These are phyloP conservation scores for Dictyostelium brefeldianum DNA, from an alignment of 78 protist species.

Conservation along the genomic window DNA sequence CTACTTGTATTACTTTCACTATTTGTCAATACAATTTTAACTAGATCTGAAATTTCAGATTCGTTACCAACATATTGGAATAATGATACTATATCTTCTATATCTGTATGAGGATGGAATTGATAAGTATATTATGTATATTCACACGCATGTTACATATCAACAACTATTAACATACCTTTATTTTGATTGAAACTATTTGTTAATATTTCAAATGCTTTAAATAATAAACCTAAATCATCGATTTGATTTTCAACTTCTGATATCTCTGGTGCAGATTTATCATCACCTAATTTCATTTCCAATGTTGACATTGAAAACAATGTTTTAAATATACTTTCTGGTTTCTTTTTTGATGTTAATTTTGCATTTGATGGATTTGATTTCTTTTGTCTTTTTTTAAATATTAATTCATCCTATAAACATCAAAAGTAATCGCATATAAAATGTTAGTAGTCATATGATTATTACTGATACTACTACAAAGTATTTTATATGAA, in stretches of 20 bases:
- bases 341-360: slow-evolving; percentile 59
- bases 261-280: slow-evolving; percentile 19
- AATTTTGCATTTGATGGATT: slow-evolving; percentile 69
- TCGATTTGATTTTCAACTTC: slow-evolving; percentile 75
- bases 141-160: neutral
- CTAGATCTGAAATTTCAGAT: slow-evolving; percentile 32
- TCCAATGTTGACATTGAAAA: slow-evolving; percentile 79
- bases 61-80: slow-evolving; percentile 61
- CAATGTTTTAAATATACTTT: slow-evolving; percentile 71
- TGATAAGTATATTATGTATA: neutral
- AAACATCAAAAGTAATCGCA: too few relatives aligned
- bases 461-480: neutral
- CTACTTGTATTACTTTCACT: neutral
- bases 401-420: slow-evolving; percentile 62
- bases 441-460: neutral
- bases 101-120: neutral
- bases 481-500: too few relatives aligned
- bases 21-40: slow-evolving; percentile 19
- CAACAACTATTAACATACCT: neutral
- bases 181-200: slow-evolving; percentile 19
- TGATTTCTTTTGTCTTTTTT: slow-evolving; percentile 60
- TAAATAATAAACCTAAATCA: slow-evolving; percentile 44
- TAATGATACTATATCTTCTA: slow-evolving; percentile 41
- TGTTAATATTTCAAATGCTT: slow-evolving; percentile 19
- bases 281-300: slow-evolving; percentile 63